A percentile compares a stretch with the other conserved stretches of the same genome.
Evolutionary conservation across 2,329 filamentous ascomycete genomes (phyloP).

Genomic region (Hymenoscyphus linearis): DNA sequence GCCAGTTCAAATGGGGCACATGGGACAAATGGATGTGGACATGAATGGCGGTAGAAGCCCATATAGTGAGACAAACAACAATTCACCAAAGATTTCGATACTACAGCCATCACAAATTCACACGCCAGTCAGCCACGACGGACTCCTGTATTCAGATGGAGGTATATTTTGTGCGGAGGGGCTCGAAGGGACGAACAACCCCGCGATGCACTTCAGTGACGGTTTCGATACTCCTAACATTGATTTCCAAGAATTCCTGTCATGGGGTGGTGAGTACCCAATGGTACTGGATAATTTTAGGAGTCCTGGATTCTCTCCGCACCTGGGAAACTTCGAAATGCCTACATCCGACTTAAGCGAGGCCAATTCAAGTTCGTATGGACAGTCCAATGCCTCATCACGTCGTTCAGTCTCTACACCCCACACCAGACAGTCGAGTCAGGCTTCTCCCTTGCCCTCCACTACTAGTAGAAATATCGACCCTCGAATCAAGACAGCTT

Average conservation of each 20-base stretch:
- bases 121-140: not conserved
- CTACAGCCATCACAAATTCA: not conserved
- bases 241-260: slow-evolving; percentile 9
- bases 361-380: slow-evolving; percentile 39
- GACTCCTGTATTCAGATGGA: slow-evolving; percentile 1
- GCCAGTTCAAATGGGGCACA: slow-evolving; percentile 3
- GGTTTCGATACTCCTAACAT: not conserved
- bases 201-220: slow-evolving; percentile 1
- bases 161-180: not conserved
- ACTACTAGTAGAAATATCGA: slow-evolving; percentile 19
- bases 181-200: not conserved
- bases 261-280: slow-evolving; percentile 4
- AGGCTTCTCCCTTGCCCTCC: slow-evolving; percentile 39
- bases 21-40: slow-evolving; percentile 2
- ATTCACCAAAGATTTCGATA: not conserved
- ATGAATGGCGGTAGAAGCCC: slow-evolving; percentile 2
- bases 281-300: slow-evolving; percentile 7
- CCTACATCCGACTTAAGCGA: slow-evolving; percentile 30
- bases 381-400: slow-evolving; percentile 37
- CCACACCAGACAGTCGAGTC: slow-evolving; percentile 42
- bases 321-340: slow-evolving; percentile 2
- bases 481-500: slow-evolving; percentile 5
- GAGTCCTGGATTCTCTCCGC: not conserved
- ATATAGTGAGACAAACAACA: not conserved
- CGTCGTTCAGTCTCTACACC: slow-evolving; percentile 34